Evolutionary conservation across 2,329 filamentous ascomycete species (phyloP), one percentile per base, ranked within the genome.

Genomic region (Tetracladium maxilliforme): DNA sequence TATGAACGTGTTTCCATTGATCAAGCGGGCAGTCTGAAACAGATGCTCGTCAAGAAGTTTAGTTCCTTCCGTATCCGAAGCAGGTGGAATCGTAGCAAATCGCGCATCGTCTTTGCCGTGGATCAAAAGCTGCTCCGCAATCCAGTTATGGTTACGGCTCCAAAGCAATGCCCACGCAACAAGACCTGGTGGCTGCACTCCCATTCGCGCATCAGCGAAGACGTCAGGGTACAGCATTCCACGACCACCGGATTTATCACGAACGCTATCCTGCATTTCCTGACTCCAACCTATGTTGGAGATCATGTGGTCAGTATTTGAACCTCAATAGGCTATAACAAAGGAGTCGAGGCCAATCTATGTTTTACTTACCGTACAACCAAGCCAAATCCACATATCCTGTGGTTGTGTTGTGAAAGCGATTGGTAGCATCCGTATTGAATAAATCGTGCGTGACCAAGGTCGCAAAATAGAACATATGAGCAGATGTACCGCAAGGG

Each of bases 21-120:
- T 57, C 31, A 57, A 57, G 21, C 55, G 45, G 10, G 47, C 37
- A 9, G 56, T 35, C 31, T 61, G 56, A 37, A 61, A 61, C 29
- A 60, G 46, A 27, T 61, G 56, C 24, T 60, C 50, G 38, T 55
- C 56, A n/a, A n/a, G n/a, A n/a, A n/a, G n/a, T n/a, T n/a, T n/a
- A n/a, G n/a, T n/a, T n/a, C n/a, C n/a, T n/a, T n/a, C n/a, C n/a
- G n/a, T n/a, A n/a, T n/a, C n/a, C n/a, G n/a, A n/a, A n/a, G n/a
- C n/a, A n/a, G n/a, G n/a, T n/a, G n/a, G n/a, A n/a, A n/a, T n/a
- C n/a, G n/a, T n/a, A n/a, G n/a, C n/a, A n/a, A n/a, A n/a, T n/a
- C n/a, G n/a, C n/a, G n/a, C n/a, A n/a, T n/a, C n/a, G n/a, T n/a
- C n/a, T n/a, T n/a, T n/a, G n/a, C n/a, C n/a, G n/a, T n/a, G n/a